These are phyloP conservation scores for Phytophthora sp. DNA, from an alignment of 352 stramenopile genomes.

Conservation along the genomic window DNA sequence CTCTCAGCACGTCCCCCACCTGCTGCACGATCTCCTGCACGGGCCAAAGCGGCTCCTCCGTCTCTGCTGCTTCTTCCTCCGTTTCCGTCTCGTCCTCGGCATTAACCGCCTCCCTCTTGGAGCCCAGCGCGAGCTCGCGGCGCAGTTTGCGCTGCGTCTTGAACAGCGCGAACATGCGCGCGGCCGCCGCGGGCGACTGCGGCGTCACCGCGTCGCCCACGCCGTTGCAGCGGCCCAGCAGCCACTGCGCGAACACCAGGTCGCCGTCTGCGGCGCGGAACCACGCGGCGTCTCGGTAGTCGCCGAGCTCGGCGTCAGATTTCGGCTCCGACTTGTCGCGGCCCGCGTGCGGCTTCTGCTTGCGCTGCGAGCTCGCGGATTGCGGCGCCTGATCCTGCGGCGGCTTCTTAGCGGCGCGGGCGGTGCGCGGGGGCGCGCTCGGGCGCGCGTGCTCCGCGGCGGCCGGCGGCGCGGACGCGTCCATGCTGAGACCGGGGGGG, in stretches of 20 bases:
- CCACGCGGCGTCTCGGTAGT: slow-evolving; percentile 53
- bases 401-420: slow-evolving; percentile 3
- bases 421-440: not conserved
- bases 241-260: slow-evolving; percentile 58
- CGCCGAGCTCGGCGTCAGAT: slow-evolving; percentile 1
- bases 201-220: slow-evolving; percentile 44
- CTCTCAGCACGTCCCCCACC: slow-evolving; percentile 34
- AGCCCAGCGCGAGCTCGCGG: slow-evolving; percentile 39
- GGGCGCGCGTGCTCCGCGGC: not conserved
- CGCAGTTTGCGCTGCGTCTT: slow-evolving; percentile 53
- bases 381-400: slow-evolving; percentile 1
- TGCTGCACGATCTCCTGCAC: slow-evolving; percentile 46
- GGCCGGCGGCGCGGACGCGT: slow-evolving; percentile 17
- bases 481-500: slow-evolving; percentile 19
- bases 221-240: slow-evolving; percentile 59
- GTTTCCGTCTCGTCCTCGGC: slow-evolving; percentile 18
- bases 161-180: slow-evolving; percentile 52
- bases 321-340: slow-evolving; percentile 4
- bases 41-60: slow-evolving; percentile 21
- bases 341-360: slow-evolving; percentile 26
- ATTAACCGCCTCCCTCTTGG: slow-evolving; percentile 9
- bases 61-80: slow-evolving; percentile 2
- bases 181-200: slow-evolving; percentile 21
- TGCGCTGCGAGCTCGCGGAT: slow-evolving; percentile 4
- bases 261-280: slow-evolving; percentile 50